Evolutionary conservation across 768 basidiomycete species (phyloP), one percentile per base, ranked within the genome.

Genomic region (Trametes cinnabarina): DNA sequence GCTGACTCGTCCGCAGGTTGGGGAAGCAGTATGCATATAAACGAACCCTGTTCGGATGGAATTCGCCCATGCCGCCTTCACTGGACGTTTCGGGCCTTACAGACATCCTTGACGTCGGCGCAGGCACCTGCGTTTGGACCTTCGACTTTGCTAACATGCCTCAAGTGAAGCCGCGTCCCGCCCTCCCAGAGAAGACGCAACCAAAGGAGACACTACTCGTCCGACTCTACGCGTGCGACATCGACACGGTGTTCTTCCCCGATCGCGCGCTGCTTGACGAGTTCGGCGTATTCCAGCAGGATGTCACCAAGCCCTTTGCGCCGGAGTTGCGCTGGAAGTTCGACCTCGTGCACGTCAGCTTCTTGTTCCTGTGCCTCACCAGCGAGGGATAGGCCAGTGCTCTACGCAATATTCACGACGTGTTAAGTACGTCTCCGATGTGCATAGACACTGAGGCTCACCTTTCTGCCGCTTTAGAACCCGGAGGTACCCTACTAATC

Each of bases 91-190:
- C 52, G 1, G 7, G 17, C 1, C n/a, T 60, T 23, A 19, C n/a
- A 1, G 30, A 50, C 37, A 55, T 62, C 26, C 54, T 66, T 15
- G 65, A 64, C 35, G 44, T 66, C 42, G 65, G 39, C 12, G 63
- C 65, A 1, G 65, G 65, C 4, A 64, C 60, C 23, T 64, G 60
- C 48, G 55, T 53, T 5, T 66, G 63, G 65, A 58, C 48, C 1
- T 30, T 60, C 44, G 63, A 66, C 34, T 39, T 66, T 7, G 60
- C 60, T 6, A 14, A 23, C 20, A 14, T 42, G 4, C 63, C 61
- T 0, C 40, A 55, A 4, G 44, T 63, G 7, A 46, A 30, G 34
- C 12, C 51, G 4, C 57, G 61, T 15, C 48, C 55, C 20, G 14
- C 10, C 3, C 4, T 39, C 5, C 37, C 37, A 5, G 37, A 15